Base-by-base conservation (phyloP, 768 basidiomycete species). In the Boletus sensibilis region DNA sequence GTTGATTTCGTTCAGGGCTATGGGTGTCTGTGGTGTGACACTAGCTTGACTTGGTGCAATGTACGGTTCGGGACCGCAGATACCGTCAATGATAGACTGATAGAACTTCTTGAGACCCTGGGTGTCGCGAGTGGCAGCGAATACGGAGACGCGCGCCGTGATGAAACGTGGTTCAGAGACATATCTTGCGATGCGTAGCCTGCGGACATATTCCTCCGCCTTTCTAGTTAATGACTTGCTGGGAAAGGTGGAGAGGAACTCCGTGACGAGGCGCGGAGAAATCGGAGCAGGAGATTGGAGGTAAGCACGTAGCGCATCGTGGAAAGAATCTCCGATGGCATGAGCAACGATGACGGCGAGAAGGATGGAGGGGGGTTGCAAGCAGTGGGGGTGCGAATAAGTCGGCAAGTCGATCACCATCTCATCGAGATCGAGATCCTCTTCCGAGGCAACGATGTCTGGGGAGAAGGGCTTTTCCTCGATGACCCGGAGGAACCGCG, bases 301-400 rank as follows among this genome's bases (percentile, higher is more conserved):
- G 55, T 73, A 82, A 5, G 68, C 64, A 41, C 71, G 68, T 45
- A 90, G 64, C 3, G 88, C 86, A 33, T 68, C 76, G n/a, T 71
- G 63, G 60, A 91, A 89, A n/a, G 78, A 75, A 63, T 82, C 73
- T 31, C 75, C 70, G 66, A 84, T 78, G 5, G 86, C 85, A 66
- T 83, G 73, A 16, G 90, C 90, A 21, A 82, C 74, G n/a, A 83
- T 71, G 7, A 76, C 83, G 12, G 77, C 76, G 33, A 87, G 74
- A 25, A 87, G 70, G 33, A 85, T 57, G n/a, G 75, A 50, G 60
- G 75, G 52, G 3, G 63, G 67, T 11, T 57, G 59, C 13, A 42
- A 33, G 23, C 49, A 40, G 57, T 59, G 55, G 48, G 56, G 23
- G 53, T 52, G 48, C 4, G 60, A 54, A 37, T 60, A 57, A 23